Base-by-base conservation (phyloP, 2,329 filamentous ascomycete species). In the Sclerotinia nivalis region DNA sequence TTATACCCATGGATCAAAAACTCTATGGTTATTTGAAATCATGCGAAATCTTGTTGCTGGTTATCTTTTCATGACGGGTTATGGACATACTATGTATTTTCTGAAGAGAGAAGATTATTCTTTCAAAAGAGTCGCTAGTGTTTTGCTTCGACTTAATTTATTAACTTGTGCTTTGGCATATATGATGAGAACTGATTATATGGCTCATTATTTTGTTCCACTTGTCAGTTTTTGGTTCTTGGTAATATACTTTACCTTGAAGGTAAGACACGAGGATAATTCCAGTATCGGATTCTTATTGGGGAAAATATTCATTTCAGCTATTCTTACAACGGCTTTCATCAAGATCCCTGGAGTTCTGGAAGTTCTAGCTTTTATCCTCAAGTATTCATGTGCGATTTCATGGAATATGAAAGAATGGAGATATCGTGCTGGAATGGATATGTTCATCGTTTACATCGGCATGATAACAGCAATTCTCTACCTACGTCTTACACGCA, bases 51-150 rank as follows among this genome's bases (percentile, higher is more conserved):
- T 86, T 34, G 81, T 88, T 9, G 83, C 87, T 1, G 81, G 83
- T 1, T 90, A 89, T 75, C 81, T 91, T 40, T 90, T 90, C 76
- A 81, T 90, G 72, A 88, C 85, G 22, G 85, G 85, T 10, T 90
- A 86, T 73, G 87, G 87, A 1, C 88, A 91, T 74, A 84, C 88
- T 0, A 78, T 84, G 10, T 89, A 86, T 76, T 86, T 90, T 71
- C 77, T 89, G 12, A 80, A 80, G 65, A 88, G 82, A 66, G 80
- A 80, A 45, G 87, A 91, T 76, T 89, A 84, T 75, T 88, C 87
- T 0, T 74, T 86, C 43, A 80, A 80, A 45, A 83, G 88, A 31
- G 78, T 86, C n/a, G 80, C 81, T 2, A 77, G 77, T 4, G 84
- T 89, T 9, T 74, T 91, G 40, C 80, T 88, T 52, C 84, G 87